Base-by-base conservation (phyloP, 2,329 filamentous ascomycete genomes). In the Penicillium sp. region DNA sequence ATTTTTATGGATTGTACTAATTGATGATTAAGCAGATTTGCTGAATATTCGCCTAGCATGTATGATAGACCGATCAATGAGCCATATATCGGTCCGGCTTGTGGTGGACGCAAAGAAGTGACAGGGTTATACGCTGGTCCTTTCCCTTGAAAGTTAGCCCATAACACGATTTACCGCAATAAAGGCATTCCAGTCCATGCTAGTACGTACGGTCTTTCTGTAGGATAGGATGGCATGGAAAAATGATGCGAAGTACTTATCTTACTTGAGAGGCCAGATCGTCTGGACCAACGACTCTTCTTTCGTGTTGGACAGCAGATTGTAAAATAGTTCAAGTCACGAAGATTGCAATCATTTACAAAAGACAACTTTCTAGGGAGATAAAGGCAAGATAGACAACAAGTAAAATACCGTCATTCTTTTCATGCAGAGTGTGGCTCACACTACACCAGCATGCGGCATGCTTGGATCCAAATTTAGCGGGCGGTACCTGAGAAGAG, bases 401-500 rank as follows among this genome's bases (percentile, higher is more conserved):
- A 7, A 45, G 6, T 25, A 7, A 20, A 20, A 35, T 20, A 14
- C 11, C 8, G 8, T 20, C 47, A 20, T 34, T 48, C n/a, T 7
- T 35, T n/a, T 17, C 25, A 20, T 35, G 28, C 28, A 49, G n/a
- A 20, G 10, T 3, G 10, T 20, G 28, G 28, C 15, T n/a, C 47
- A 31, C 31, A 28, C 8, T 11, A 10, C 34, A 14, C 12, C 17
- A 14, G 42, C 6, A 31, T 20, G 35, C 50, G 55, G 55, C 42
- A 58, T 64, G 62, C 59, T 61, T 56, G 62, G 59, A 57, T 62
- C 54, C 59, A 55, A 64, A 65, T 54, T 39, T 50, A 60, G 58
- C 58, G 58, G 58, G 63, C 61, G 63, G 63, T 65, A 55, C 63
- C 63, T 65, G 63, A 60, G 47, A 47, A 47, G 43, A 31, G 43